These are phyloP conservation scores for Cinnamomum chago DNA, from an alignment of 164 flowering plant genomes.

Conservation along the genomic window DNA sequence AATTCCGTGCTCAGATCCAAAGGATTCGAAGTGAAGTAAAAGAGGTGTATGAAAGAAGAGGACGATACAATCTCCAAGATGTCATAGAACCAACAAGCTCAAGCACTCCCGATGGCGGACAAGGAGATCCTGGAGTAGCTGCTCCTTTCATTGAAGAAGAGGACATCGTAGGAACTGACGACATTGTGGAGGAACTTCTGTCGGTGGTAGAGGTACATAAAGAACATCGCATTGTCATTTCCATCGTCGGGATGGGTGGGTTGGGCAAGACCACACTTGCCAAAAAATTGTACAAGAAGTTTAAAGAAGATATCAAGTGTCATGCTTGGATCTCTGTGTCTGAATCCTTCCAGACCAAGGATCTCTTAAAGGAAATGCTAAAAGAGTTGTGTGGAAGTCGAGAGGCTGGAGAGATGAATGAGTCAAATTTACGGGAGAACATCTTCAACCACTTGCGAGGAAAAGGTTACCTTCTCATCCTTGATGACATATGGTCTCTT, in stretches of 20 bases:
- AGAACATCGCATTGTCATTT: not conserved
- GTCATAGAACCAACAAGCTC: not conserved
- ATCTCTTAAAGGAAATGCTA: not conserved
- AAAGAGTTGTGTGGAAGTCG: not conserved
- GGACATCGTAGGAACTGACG: not conserved
- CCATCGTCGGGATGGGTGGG: constrained; percentile 6
- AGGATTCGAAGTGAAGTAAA: not conserved
- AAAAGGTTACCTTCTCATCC: constrained; percentile 13
- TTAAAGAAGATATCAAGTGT: not conserved
- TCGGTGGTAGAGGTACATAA: too few relatives aligned
- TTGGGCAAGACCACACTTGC: constrained; percentile 8
- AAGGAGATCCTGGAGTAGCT: not conserved
- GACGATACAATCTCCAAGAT: not conserved
- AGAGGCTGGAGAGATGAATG: not conserved
- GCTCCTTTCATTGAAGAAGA: constrained; percentile 6
- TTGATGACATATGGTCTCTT: constrained; percentile 25
- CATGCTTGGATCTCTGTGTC: constrained; percentile 5
- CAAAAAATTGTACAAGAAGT: not conserved
- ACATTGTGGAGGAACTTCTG: not conserved
- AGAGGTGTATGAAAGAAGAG: not conserved
- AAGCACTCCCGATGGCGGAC: not conserved
- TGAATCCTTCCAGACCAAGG: not conserved
- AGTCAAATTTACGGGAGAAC: not conserved
- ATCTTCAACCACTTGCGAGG: constrained; percentile 4
- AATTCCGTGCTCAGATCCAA: not conserved